A percentile compares a stretch with the other conserved stretches of the same genome.
These are phyloP conservation scores for Pholiota conissans DNA, from an alignment of 768 basidiomycete species.

Conservation along the genomic window DNA sequence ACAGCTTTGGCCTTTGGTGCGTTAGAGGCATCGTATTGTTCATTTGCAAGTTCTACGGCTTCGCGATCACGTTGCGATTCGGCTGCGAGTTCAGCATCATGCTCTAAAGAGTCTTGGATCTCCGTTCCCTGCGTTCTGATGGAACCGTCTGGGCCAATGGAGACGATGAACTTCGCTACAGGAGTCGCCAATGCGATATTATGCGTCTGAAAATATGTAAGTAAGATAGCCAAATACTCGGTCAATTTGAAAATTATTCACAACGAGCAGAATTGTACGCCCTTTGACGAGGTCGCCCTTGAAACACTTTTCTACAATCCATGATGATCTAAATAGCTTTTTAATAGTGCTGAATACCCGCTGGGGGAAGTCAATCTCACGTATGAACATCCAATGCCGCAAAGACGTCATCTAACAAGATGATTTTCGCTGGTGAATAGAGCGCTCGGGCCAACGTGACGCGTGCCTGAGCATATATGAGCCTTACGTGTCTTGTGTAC, in stretches of 20 bases:
- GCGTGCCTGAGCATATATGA: constrained; percentile 33
- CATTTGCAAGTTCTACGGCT: constrained; percentile 10
- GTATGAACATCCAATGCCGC: constrained; percentile 53
- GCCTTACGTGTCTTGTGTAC: neutral
- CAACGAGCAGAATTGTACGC: constrained; percentile 2
- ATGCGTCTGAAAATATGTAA: neutral
- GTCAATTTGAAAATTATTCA: neutral
- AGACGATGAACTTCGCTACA: constrained; percentile 54
- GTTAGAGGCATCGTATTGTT: constrained; percentile 19
- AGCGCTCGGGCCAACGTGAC: constrained; percentile 46
- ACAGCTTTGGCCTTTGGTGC: constrained; percentile 18
- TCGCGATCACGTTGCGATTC: constrained; percentile 29
- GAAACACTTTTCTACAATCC: constrained; percentile 4
- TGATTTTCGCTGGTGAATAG: constrained; percentile 52
- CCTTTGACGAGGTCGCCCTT: constrained; percentile 2
- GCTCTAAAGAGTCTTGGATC: constrained; percentile 40
- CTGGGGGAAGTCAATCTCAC: no score
- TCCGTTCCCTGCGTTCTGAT: constrained; percentile 43
- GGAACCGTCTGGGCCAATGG: constrained; percentile 49
- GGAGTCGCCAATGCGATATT: constrained; percentile 15
- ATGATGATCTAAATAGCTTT: neutral
- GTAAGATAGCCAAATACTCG: no score
- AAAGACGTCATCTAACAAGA: constrained; percentile 77
- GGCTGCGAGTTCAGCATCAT: constrained; percentile 33
- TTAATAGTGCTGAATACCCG: no score